Evolutionary conservation across 2,329 filamentous ascomycete species (phyloP), one percentile per base, ranked within the genome.

Genomic region (Graphilbum fragrans): DNA sequence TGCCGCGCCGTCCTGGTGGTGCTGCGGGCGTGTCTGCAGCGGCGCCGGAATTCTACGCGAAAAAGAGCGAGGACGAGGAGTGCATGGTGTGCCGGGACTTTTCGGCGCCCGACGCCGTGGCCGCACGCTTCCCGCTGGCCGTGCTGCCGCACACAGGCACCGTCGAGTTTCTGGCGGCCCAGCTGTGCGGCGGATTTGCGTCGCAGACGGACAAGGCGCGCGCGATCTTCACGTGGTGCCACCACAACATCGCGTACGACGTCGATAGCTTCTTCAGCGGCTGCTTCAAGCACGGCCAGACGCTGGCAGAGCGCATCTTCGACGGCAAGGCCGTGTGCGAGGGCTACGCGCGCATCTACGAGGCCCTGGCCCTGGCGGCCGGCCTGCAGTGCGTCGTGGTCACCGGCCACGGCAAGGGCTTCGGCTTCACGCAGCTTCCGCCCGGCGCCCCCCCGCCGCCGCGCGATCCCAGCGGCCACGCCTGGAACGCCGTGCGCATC

Each of bases 181-280:
- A 83, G 39, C 72, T 96, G 18, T 94, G 86, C 43, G 67, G 71
- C 4, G 82, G 83, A 0, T 95, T 96, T 55, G 62, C 77, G 1
- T 94, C 86, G 1, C 64, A 67, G 2, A 94, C 90, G 0, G 90
- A 96, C 59, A 95, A 95, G 63, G 90, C 92, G 3, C 74, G 92
- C 22, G 86, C 79, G 2, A 85, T 98, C 45, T 96, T 96, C 57
- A 86, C 84, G 1, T 98, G 92, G 92, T 77, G 88, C 33, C 90
- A 96, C 60, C 80, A 96, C 60, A 96, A 96, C 52, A 80, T 98
- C 44, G 71, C 70, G 37, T 98, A 96, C 57, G 86, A 96, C 56
- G 77, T 78, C 0, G 70, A 75, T 21, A 73, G 80, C 20, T 94
- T 95, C 64, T 93, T 93, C 55, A 74, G 70, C 43, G 74, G 79